These are phyloP conservation scores for Irpex sp. DNA, from an alignment of 1,284 basidiomycete species.

Conservation along the genomic window DNA sequence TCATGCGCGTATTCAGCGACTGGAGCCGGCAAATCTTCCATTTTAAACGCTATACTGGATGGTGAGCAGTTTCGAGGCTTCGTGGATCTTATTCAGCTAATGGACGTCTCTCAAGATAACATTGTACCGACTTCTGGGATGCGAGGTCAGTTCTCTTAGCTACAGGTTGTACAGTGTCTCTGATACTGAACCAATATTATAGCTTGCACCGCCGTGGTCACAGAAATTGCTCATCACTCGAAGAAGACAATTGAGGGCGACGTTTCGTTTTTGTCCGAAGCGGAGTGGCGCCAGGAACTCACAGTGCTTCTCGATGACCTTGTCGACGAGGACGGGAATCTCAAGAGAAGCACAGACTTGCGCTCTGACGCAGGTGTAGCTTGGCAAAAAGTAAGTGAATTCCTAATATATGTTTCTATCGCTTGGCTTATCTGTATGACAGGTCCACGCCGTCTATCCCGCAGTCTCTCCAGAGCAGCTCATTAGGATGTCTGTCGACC, in stretches of 20 bases:
- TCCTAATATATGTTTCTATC: too few relatives aligned
- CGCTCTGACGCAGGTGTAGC: constrained; percentile 57
- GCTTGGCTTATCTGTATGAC: not conserved
- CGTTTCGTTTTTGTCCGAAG: constrained; percentile 50
- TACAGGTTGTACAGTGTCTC: too few relatives aligned
- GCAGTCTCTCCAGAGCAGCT: constrained; percentile 43
- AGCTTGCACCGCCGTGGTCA: constrained; percentile 38
- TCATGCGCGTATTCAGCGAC: not conserved
- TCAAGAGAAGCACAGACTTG: constrained; percentile 50
- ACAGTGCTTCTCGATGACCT: constrained; percentile 51
- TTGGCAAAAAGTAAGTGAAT: constrained; percentile 47
- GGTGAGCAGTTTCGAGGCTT: not conserved
- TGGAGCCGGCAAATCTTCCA: not conserved
- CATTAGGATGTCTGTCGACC: constrained; percentile 42
- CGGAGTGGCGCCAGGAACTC: constrained; percentile 57
- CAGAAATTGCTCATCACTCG: constrained; percentile 53
- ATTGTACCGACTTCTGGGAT: not conserved
- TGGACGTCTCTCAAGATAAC: not conserved
- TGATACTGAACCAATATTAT: too few relatives aligned
- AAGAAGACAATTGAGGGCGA: constrained; percentile 54
- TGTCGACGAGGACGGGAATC: constrained; percentile 51
- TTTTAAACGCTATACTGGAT: not conserved
- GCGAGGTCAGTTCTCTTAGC: not conserved
- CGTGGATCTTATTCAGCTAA: too few relatives aligned
- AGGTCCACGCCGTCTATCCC: constrained; percentile 64